Base-by-base conservation (phyloP, 331 rosid species). In the Acacia pycnantha region DNA sequence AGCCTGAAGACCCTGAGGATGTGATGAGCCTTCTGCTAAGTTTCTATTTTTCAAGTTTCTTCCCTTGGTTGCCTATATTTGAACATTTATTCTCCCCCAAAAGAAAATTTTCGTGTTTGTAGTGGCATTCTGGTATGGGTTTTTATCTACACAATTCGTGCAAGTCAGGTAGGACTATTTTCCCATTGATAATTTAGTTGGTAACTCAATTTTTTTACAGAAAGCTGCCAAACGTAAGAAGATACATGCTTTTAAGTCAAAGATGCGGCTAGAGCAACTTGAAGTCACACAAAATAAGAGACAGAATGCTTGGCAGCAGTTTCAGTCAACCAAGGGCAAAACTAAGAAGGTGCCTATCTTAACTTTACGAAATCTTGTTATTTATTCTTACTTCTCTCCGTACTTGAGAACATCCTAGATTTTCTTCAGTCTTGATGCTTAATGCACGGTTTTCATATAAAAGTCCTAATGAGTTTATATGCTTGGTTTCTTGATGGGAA, bases 301-400 rank as follows among this genome's bases (percentile, higher is more conserved):
- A 74, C 99, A 95, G 86, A 95, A 95, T 88, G 96, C 99, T 75
- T 95, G 99, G 97, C 98, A 95, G 91, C 98, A 95, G 83, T 95
- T 95, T 84, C 98, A 95, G 82, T 77, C 98, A 50, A 83, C 93
- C 74, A 95, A 93, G 88, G 99, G 99, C 80, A 95, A 95, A 89
- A 65, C 99, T 29, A 95, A 95, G 83, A 95, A 95, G 98, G 98
- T 95, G 84, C 44, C 74, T 79, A 69, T 64, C 2, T 66, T 80
- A 37, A 6, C 41, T 37, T 37, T n/a, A 19, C 11, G 4, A n/a
- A 6, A 44, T 76, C 48, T 46, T 70, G 24, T 56, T 15, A 22
- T 75, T 12, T 64, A 9, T 53, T 53, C 24, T 19, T 21, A 1
- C 69, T 8, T 62, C 15, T 61, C 67, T 61, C 16, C 2, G 18